Base-by-base conservation (phyloP, 2,329 filamentous ascomycete species). In the Penicillium polonicum region DNA sequence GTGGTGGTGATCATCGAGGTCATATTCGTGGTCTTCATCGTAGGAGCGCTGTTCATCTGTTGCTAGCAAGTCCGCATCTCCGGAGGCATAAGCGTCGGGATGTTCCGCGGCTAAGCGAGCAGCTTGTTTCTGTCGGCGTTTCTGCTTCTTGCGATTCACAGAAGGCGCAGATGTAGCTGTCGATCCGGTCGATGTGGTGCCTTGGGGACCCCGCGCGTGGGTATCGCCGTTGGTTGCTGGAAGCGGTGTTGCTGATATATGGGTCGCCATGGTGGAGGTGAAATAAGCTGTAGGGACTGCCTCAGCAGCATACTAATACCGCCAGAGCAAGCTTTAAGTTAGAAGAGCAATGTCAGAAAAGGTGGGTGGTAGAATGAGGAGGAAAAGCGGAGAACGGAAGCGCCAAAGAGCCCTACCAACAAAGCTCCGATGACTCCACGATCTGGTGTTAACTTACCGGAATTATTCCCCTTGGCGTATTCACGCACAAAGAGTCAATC, bases 141-240 rank as follows among this genome's bases (percentile, higher is more conserved):
- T 97, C 75, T 94, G 90, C 81, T 97, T 97, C 82, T 97, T 97
- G 72, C 90, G 87, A 77, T 96, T 97, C 51, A 92, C 88, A 9
- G 51, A 50, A 5, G 63, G 52, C 23, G 49, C 43, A 38, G 62
- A 39, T 58, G 52, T 57, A 25, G 57, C 52, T 50, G 58, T 60
- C 15, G 42, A 55, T 50, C 35, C 57, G 31, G 46, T 53, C n/a
- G 58, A 49, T 46, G 60, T 57, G 44, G 58, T 58, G 52, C 53
- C 60, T 55, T 59, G 63, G 46, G 64, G 61, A 64, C 65, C 65
- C 59, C 59, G 62, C 61, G 63, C 62, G 59, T 68, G 59, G 48
- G 61, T 53, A 27, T 63, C 66, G 59, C 72, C 71, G 57, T 72
- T 72, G 19, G 68, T 71, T 51, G 67, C 52, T 58, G 60, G 64